Conservation (phyloP, 192 early-diverging fungal species). For the Coemansia sp. region DNA sequence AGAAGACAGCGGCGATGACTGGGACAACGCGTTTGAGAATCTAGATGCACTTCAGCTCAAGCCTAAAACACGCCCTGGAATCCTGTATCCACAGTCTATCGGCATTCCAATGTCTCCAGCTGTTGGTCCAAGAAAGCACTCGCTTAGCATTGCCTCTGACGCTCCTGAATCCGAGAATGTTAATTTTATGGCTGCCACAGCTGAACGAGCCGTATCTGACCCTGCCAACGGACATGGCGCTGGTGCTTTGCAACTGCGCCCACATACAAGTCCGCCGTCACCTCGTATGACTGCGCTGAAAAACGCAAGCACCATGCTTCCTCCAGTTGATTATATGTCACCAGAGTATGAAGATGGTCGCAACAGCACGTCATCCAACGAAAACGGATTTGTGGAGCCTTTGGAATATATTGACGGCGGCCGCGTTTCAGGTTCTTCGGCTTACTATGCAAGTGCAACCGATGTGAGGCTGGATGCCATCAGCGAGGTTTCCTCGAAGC, state of each 20-base stretch:
- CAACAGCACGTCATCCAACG: slow-evolving; percentile 20
- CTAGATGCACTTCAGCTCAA: slow-evolving; percentile 49
- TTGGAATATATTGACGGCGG: slow-evolving; percentile 19
- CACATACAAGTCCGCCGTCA: slow-evolving; percentile 50
- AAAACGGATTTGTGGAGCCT: slow-evolving; percentile 22
- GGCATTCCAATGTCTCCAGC: slow-evolving; percentile 37
- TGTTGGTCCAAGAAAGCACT: slow-evolving; percentile 35
- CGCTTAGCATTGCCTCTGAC: slow-evolving; percentile 35
- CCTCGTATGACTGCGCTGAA: slow-evolving; percentile 26
- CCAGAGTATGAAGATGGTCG: slow-evolving; percentile 32
- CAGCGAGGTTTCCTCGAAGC: slow-evolving; percentile 24
- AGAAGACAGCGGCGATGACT: slow-evolving; percentile 55
- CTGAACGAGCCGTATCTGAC: slow-evolving; percentile 43
- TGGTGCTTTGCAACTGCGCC: slow-evolving; percentile 10
- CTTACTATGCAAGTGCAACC: slow-evolving; percentile 33
- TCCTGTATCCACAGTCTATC: slow-evolving; percentile 47
- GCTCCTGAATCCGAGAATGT: slow-evolving; percentile 10
- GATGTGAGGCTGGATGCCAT: slow-evolving; percentile 39
- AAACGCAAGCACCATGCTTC: slow-evolving; percentile 5
- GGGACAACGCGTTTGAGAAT: slow-evolving; percentile 56
- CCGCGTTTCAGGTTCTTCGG: slow-evolving; percentile 20
- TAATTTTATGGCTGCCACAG: slow-evolving; percentile 14
- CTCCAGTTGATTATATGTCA: slow-evolving; percentile 7
- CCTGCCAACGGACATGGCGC: slow-evolving; percentile 22
- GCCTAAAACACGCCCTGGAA: slow-evolving; percentile 17